Conservation (phyloP, 768 basidiomycete genomes). For the Collybia nuda region DNA sequence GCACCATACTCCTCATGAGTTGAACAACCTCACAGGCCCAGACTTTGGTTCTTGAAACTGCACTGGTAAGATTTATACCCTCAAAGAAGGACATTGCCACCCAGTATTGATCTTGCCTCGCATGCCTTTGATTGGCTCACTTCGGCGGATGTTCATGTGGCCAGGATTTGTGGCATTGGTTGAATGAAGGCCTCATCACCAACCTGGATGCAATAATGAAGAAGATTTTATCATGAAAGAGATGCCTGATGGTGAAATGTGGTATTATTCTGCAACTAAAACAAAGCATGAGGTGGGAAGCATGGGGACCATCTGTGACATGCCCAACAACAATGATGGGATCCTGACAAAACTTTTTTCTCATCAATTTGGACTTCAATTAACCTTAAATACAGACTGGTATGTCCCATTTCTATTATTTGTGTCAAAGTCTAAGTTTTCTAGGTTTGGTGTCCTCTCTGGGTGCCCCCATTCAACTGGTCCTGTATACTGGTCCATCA, state of each 20-base stretch:
- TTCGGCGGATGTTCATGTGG: conserved; percentile 5
- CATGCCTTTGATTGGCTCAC: background rate
- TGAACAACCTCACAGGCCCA: background rate
- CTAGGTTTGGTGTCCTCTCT: conserved; percentile 21
- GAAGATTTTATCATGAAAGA: background rate
- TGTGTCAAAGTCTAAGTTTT: background rate
- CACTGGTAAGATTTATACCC: background rate
- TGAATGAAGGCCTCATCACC: background rate
- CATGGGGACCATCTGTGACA: background rate
- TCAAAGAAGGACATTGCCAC: background rate
- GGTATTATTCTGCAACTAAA: background rate
- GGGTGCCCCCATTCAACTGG: conserved; percentile 23
- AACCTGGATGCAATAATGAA: background rate
- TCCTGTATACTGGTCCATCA: conserved; percentile 19
- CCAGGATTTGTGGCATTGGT: background rate
- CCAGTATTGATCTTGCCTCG: conserved; percentile 1
- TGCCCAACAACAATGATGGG: background rate
- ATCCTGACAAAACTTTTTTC: background rate
- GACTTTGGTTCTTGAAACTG: background rate
- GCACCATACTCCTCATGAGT: background rate
- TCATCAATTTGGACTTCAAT: conserved; percentile 19
- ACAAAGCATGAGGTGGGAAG: background rate
- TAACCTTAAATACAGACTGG: conserved; percentile 24
- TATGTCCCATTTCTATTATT: conserved; percentile 6
- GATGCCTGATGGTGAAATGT: background rate